Conservation (phyloP, 805 yeast genomes). For the Komagataella pastoris region DNA sequence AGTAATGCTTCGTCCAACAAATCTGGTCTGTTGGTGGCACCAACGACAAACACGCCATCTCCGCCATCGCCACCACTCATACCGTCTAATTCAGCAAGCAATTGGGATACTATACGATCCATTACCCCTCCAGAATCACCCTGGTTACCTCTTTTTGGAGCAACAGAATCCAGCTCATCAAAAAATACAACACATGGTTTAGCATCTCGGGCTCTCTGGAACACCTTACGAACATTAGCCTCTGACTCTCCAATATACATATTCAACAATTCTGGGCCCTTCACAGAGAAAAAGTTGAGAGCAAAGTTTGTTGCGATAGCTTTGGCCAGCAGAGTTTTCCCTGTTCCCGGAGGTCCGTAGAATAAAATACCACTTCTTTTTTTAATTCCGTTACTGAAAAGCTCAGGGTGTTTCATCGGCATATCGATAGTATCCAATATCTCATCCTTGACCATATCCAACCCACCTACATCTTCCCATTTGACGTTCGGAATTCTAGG, state of each 20-base stretch:
- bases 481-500: conserved; percentile 90
- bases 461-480: conserved; percentile 97
- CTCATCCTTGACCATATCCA: conserved; percentile 81
- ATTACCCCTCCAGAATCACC: conserved; percentile 99
- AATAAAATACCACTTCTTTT: conserved; percentile 89
- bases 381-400: conserved; percentile 79
- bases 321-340: conserved; percentile 89
- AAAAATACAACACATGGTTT: conserved; percentile 96
- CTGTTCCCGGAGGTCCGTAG: conserved; percentile 99
- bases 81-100: conserved; percentile 91
- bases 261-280: conserved; percentile 85
- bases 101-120: conserved; percentile 95
- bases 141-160: conserved; percentile 96
- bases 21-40: conserved; percentile 98
- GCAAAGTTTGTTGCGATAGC: conserved; percentile 96
- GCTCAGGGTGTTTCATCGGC: conserved; percentile 88
- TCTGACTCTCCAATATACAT: conserved; percentile 99
- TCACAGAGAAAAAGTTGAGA: conserved; percentile 87
- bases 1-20: conserved; percentile 84
- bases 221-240: conserved; percentile 90
- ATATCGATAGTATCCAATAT: conserved; percentile 91
- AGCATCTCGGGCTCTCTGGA: conserved; percentile 91
- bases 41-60: conserved; percentile 93
- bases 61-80: conserved; percentile 74
- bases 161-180: conserved; percentile 95